phyloP scores from a whole-genome alignment of 352 stramenopile species.

The Phytophthora brassicae region DNA sequence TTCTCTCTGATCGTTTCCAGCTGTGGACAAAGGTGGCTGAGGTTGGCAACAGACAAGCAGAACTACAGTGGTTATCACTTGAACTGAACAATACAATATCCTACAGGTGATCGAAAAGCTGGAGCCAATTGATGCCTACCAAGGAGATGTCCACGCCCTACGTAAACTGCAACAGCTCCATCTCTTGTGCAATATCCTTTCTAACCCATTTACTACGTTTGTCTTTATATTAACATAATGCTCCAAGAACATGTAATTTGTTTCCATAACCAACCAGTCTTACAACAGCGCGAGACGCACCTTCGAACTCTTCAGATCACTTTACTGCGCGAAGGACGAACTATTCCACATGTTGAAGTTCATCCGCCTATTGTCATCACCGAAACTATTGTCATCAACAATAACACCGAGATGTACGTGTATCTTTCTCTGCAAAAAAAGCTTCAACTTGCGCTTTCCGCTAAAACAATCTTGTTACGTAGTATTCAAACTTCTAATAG shows the following conservation, averaged over 20 bases:
- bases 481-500: slow-evolving; percentile 3
- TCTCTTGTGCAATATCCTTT: slow-evolving; percentile 71
- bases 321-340: slow-evolving; percentile 40
- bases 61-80: background rate
- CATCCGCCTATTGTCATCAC: background rate
- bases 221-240: too few species aligned
- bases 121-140: slow-evolving; percentile 32
- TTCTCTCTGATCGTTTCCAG: slow-evolving; percentile 24
- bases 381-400: background rate
- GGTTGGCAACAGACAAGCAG: slow-evolving; percentile 13
- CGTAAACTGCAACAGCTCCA: slow-evolving; percentile 58
- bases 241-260: too few species aligned
- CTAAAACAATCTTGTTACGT: too few species aligned
- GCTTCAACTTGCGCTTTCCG: slow-evolving; percentile 2
- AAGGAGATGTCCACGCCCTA: slow-evolving; percentile 39
- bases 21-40: slow-evolving; percentile 43
- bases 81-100: background rate
- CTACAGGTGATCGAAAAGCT: slow-evolving; percentile 36
- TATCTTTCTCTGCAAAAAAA: slow-evolving; percentile 1
- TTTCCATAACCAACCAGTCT: slow-evolving; percentile 13
- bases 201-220: too few species aligned
- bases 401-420: too few species aligned
- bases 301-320: slow-evolving; percentile 57
- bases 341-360: slow-evolving; percentile 3
- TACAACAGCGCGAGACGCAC: slow-evolving; percentile 64